Percentiles rank a stretch among this genome's conserved stretches.
Evolutionary conservation across 2,329 filamentous ascomycete species (phyloP).

Genomic region (Fusarium xyrophilum): DNA sequence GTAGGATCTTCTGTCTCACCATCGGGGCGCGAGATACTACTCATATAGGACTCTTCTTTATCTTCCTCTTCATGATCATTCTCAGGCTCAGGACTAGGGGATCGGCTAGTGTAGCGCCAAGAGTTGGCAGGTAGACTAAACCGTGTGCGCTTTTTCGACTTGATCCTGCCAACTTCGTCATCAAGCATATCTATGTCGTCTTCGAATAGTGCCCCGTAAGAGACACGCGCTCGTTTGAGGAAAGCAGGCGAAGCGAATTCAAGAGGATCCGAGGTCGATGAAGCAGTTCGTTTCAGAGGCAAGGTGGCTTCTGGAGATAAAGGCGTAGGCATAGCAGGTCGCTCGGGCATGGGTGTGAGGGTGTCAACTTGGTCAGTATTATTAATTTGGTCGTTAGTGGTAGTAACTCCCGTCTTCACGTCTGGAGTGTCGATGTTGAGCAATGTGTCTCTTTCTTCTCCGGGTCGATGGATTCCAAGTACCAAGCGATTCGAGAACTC

Average conservation of each 20-base stretch:
- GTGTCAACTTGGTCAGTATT: constrained; percentile 1
- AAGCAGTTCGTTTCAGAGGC: constrained; percentile 46
- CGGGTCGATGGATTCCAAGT: constrained; percentile 52
- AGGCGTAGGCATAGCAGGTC: constrained; percentile 27
- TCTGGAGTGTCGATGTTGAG: constrained; percentile 58
- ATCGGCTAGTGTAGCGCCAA: constrained; percentile 78
- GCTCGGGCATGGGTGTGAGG: constrained; percentile 10
- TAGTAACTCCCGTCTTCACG: constrained; percentile 24
- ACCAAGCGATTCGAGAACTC: constrained; percentile 59
- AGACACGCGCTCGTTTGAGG: constrained; percentile 72
- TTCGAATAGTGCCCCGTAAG: constrained; percentile 71
- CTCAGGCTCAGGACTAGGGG: constrained; percentile 71
- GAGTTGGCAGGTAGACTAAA: constrained; percentile 70
- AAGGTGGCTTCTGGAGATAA: constrained; percentile 30
- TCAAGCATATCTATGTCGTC: constrained; percentile 72
- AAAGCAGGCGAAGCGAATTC: constrained; percentile 83
- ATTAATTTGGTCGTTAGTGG: constrained; percentile 28
- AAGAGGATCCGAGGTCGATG: constrained; percentile 49
- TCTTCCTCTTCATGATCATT: constrained; percentile 37
- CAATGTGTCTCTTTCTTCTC: constrained; percentile 54
- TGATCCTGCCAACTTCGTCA: constrained; percentile 56
- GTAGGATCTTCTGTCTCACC: constrained; percentile 17
- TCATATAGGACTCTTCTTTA: neutral
- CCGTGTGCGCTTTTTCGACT: constrained; percentile 69
- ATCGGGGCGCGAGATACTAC: neutral